These are phyloP conservation scores for Boletus eberwhitei DNA, from an alignment of 768 basidiomycete genomes.

Conservation along the genomic window DNA sequence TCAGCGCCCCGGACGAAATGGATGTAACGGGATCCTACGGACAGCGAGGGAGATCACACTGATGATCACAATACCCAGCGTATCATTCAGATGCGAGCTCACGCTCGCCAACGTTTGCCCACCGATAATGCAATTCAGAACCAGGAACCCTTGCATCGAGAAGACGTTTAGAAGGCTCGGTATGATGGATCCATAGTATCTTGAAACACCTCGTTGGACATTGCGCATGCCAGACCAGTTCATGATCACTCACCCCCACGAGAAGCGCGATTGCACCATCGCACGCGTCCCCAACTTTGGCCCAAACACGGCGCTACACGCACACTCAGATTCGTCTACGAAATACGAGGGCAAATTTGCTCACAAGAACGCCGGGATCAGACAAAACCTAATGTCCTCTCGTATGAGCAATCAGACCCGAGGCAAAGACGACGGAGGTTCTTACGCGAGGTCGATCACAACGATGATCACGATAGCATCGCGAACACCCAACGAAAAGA, in stretches of 20 bases:
- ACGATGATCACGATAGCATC: slow-evolving; percentile 41
- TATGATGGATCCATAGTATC: slow-evolving; percentile 38
- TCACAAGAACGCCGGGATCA: slow-evolving; percentile 39
- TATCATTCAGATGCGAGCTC: slow-evolving; percentile 29
- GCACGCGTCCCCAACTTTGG: slow-evolving; percentile 55
- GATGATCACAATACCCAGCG: slow-evolving; percentile 33
- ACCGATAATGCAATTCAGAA: slow-evolving; percentile 59
- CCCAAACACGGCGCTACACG: slow-evolving; percentile 45
- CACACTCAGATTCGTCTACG: background rate
- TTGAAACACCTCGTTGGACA: slow-evolving; percentile 15
- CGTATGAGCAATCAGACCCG: slow-evolving; percentile 1
- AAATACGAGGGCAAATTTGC: background rate
- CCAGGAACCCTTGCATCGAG: slow-evolving; percentile 53
- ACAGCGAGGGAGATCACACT: slow-evolving; percentile 31
- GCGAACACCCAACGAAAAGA: slow-evolving; percentile 44
- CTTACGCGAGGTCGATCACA: slow-evolving; percentile 45
- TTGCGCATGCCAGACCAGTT: slow-evolving; percentile 8
- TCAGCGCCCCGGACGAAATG: background rate
- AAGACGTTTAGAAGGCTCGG: slow-evolving; percentile 47
- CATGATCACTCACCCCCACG: slow-evolving; percentile 42
- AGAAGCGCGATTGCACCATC: slow-evolving; percentile 55
- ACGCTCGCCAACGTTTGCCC: slow-evolving; percentile 59
- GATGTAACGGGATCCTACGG: slow-evolving; percentile 1
- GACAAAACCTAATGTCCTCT: slow-evolving; percentile 26
- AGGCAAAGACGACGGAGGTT: background rate